Evolutionary conservation across 139 green algal genomes (phyloP).

Genomic region (Picochlorum sp.): DNA sequence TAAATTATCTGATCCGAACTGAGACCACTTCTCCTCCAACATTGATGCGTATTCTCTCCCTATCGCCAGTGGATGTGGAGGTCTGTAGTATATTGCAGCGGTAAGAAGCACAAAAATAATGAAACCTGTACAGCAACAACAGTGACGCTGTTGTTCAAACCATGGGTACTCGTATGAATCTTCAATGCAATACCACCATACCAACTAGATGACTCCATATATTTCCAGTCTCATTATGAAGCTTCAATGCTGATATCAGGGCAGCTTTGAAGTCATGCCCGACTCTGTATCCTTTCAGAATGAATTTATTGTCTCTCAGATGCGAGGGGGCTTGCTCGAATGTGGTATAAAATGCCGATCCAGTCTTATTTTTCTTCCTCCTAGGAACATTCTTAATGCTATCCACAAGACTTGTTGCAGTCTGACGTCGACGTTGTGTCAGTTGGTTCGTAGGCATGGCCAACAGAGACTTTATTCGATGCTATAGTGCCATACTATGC

Average conservation of each 20-base stretch:
- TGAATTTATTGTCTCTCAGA: slow-evolving; percentile 82
- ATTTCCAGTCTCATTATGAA: slow-evolving; percentile 95
- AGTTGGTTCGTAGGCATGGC: no score
- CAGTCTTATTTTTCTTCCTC: neutral
- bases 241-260: slow-evolving; percentile 64
- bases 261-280: slow-evolving; percentile 42
- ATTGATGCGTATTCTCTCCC: slow-evolving; percentile 4
- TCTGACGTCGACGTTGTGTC: no score
- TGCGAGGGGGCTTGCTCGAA: slow-evolving; percentile 11
- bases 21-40: slow-evolving; percentile 34
- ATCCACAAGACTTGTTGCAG: no score
- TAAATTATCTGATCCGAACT: slow-evolving; percentile 37
- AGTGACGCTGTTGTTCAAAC: neutral
- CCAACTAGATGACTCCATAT: slow-evolving; percentile 76
- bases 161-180: neutral
- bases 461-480: no score
- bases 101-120: slow-evolving; percentile 33
- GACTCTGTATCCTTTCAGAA: slow-evolving; percentile 58
- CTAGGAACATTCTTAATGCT: neutral
- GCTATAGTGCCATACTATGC: no score
- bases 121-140: slow-evolving; percentile 17
- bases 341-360: slow-evolving; percentile 2
- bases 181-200: neutral
- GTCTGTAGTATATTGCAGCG: slow-evolving; percentile 12
- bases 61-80: slow-evolving; percentile 14